Evolutionary conservation across 495 filamentous ascomycete genomes (phyloP).

Genomic region (Jackrogersella multiformis): DNA sequence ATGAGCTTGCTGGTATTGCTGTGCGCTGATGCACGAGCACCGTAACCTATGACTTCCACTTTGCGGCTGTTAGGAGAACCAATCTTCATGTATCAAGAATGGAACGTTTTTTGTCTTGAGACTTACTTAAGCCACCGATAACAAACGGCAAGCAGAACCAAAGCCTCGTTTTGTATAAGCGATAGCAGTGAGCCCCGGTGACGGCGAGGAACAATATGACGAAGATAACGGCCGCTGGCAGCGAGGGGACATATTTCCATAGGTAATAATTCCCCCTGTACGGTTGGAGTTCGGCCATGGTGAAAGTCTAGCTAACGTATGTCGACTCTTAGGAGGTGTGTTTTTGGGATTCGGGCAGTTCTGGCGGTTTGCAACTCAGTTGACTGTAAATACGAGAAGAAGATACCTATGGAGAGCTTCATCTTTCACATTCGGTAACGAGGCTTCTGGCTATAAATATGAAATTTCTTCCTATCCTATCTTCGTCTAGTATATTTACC

Average conservation of each 20-base stretch:
- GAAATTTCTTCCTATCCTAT: neutral
- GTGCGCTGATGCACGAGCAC: constrained; percentile 45
- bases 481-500: too few species aligned
- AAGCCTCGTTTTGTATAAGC: constrained; percentile 54
- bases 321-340: constrained; percentile 51
- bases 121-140: constrained; percentile 63
- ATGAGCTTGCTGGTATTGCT: constrained; percentile 36
- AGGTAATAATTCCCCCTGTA: constrained; percentile 48
- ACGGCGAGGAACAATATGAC: constrained; percentile 56
- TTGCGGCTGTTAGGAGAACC: constrained; percentile 11
- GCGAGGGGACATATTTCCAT: constrained; percentile 63
- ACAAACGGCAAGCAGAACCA: constrained; percentile 67
- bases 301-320: constrained; percentile 41
- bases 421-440: too few species aligned
- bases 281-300: constrained; percentile 49
- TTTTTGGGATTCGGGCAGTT: too few species aligned
- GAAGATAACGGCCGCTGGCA: constrained; percentile 62
- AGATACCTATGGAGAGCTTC: too few species aligned
- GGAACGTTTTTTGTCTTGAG: neutral
- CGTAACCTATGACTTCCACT: constrained; percentile 63
- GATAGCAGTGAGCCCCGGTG: constrained; percentile 56
- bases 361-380: too few species aligned
- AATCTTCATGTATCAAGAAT: neutral
- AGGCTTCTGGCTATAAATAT: too few species aligned
- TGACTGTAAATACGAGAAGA: too few species aligned